Conservation (phyloP, 805 yeast species). For the Saturnispora quitensis region DNA sequence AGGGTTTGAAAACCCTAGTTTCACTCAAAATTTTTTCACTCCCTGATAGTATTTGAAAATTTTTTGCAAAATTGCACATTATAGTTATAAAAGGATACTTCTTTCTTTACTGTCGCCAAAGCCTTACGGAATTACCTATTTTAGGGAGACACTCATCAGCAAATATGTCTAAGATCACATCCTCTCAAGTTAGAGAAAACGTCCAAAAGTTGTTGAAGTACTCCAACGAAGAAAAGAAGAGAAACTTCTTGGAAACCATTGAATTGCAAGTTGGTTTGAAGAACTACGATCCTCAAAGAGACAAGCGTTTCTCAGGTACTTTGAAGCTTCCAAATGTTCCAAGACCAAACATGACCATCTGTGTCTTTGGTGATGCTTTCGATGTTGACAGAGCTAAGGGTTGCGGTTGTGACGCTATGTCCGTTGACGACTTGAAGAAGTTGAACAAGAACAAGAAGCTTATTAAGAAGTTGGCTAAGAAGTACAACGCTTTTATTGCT, state of each 20-base stretch:
- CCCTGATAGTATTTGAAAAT: background rate
- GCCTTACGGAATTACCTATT: constrained; percentile 32
- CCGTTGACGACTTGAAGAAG: constrained; percentile 99
- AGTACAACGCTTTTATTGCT: constrained; percentile 99
- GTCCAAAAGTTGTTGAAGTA: constrained; percentile 83
- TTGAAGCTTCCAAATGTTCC: constrained; percentile 97
- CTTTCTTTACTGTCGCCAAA: constrained; percentile 38
- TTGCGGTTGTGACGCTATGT: constrained; percentile 98
- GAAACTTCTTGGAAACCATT: constrained; percentile 99
- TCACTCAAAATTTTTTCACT: background rate
- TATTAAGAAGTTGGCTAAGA: constrained; percentile 99
- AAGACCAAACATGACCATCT: constrained; percentile 99
- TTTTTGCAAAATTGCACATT: background rate
- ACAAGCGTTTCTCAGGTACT: constrained; percentile 99
- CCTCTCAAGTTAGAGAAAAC: constrained; percentile 92
- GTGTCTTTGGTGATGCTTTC: constrained; percentile 99
- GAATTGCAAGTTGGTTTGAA: constrained; percentile 99
- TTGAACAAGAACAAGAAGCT: constrained; percentile 99
- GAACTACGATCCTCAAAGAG: constrained; percentile 99
- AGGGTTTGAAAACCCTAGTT: constrained; percentile 8
- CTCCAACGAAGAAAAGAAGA: constrained; percentile 96
- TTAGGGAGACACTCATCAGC: constrained; percentile 65
- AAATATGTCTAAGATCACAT: constrained; percentile 76
- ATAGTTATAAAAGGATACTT: background rate
- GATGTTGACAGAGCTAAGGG: constrained; percentile 99